Evolutionary conservation across 441 rosid species (phyloP).

Genomic region (Monsonia emarginata): DNA sequence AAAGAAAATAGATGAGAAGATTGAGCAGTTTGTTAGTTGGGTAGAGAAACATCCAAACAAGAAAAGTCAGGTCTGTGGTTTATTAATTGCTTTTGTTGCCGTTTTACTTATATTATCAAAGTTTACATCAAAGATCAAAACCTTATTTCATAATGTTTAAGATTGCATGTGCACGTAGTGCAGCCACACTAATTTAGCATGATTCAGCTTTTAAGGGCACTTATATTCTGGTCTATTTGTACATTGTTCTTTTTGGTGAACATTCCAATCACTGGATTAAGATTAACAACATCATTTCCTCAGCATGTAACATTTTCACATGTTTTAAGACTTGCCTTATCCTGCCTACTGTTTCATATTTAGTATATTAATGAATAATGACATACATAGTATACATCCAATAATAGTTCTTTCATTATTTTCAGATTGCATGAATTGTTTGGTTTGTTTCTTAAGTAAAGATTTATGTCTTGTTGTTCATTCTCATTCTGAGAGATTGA

Average conservation of each 20-base stretch:
- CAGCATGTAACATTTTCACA: neutral
- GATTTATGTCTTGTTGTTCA: neutral
- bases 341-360: neutral
- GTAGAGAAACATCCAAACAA: conserved; percentile 90
- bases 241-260: neutral
- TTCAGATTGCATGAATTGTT: neutral
- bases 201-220: neutral
- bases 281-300: neutral
- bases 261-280: neutral
- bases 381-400: neutral
- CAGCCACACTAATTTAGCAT: too few species aligned
- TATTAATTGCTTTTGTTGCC: neutral
- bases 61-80: conserved; percentile 62
- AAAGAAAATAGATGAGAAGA: conserved; percentile 84
- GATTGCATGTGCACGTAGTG: neutral
- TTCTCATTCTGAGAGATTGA: neutral
- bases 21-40: conserved; percentile 81
- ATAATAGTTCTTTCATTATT: neutral
- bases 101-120: neutral
- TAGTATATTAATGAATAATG: neutral
- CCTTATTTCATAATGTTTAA: neutral
- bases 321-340: neutral
- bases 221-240: neutral
- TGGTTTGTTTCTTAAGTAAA: neutral
- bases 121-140: neutral